Evolutionary conservation across 2,329 filamentous ascomycete species (phyloP), one percentile per base, ranked within the genome.

Genomic region (Hymenoscyphus fructigenus): DNA sequence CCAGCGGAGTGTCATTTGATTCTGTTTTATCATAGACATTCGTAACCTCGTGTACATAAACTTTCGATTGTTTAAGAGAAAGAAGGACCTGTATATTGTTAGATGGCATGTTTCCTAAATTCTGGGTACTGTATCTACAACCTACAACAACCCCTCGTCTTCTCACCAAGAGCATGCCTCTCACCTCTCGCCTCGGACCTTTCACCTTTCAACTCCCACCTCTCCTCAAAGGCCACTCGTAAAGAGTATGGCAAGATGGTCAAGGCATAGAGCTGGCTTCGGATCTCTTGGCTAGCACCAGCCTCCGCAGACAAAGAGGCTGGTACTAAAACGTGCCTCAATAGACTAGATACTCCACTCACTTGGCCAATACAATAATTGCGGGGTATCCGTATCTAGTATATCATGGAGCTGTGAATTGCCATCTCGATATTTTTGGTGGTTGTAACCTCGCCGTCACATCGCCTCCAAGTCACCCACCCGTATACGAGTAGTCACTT

Each of bases 311-410:
- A 58, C 60, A 62, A 62, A 57, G 55, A 62, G 26, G 14, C 26
- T 15, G 15, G 17, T 26, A 56, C 55, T 14, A 59, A 63, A 63
- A 34, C 20, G 38, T 47, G 50, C 38, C 56, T 20, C 61, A 63
- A 63, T 63, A 63, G 41, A 59, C 41, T 55, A 14, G 23, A n/a
- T 20, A 29, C 23, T 57, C 32, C 15, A 50, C 44, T 14, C 34
- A 2, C 34, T 36, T 36, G 10, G 34, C 34, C 34, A 36, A 36
- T 36, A 36, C 41, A 44, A 44, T 44, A 20, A n/a, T n/a, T 44
- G 41, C 17, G 2, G 41, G 15, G 41, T 17, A 20, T 44, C 41
- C 17, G 15, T 9, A 44, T 44, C 6, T 10, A 10, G 17, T 50
- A 50, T 50, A 50, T 50, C 44, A 20, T 23, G 3, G n/a, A 50